These are phyloP conservation scores for Aegilops umbellulata DNA, from an alignment of 176 grass and related monocot species.

Conservation along the genomic window DNA sequence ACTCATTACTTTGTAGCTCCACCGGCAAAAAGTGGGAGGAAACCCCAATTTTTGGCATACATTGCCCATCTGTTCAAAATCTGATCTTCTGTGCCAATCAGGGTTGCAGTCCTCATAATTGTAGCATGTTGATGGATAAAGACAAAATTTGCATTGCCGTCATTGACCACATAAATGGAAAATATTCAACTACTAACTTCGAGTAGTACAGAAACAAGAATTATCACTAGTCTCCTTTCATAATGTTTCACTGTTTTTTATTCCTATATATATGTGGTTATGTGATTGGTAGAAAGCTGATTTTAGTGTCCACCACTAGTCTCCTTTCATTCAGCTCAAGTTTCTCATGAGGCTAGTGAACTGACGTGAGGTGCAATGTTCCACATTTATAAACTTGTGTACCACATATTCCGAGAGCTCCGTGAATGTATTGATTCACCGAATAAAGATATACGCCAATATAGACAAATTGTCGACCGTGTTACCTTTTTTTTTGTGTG, in stretches of 20 bases:
- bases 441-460: conserved; percentile 18
- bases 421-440: conserved; percentile 18
- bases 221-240: no score
- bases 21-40: conserved; percentile 69
- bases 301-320: not conserved
- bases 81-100: conserved; percentile 92
- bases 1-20: conserved; percentile 77
- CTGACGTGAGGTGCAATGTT: conserved; percentile 4
- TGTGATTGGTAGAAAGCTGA: conserved; percentile 3
- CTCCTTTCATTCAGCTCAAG: not conserved
- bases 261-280: no score
- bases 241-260: not conserved
- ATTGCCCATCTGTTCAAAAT: conserved; percentile 94
- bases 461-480: not conserved
- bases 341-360: conserved; percentile 14
- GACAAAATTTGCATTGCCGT: no score
- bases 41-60: conserved; percentile 68
- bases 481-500: not conserved
- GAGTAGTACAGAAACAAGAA: no score
- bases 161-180: no score
- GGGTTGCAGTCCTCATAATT: no score
- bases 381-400: conserved; percentile 10
- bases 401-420: not conserved
- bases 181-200: no score
- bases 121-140: no score